Conservation (phyloP, 805 yeast species). For the Naumovozyma castellii region DNA sequence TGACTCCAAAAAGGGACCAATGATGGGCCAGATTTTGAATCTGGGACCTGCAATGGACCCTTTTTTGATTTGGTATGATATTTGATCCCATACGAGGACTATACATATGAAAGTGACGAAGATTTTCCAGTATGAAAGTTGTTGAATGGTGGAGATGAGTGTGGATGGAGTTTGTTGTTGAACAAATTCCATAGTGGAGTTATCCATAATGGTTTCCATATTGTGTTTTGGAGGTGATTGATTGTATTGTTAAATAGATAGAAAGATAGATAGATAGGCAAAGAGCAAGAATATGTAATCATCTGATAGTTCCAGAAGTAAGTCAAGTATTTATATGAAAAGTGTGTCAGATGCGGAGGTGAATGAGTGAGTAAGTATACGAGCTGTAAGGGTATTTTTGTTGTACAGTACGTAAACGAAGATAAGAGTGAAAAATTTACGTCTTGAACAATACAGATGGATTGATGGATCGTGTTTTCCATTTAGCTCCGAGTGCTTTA, state of each 20-base stretch:
- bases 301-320: too few relatives aligned
- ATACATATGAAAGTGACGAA: slow-evolving; percentile 38
- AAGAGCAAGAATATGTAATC: too few relatives aligned
- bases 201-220: too few relatives aligned
- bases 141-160: not conserved
- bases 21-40: slow-evolving; percentile 84
- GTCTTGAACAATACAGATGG: not conserved
- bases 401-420: too few relatives aligned
- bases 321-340: too few relatives aligned
- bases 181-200: not conserved
- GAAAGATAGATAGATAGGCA: too few relatives aligned
- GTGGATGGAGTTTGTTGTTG: not conserved
- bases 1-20: slow-evolving; percentile 92
- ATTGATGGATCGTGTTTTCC: not conserved
- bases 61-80: slow-evolving; percentile 69
- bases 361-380: too few relatives aligned
- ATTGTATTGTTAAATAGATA: too few relatives aligned
- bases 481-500: not conserved
- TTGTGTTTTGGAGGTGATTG: too few relatives aligned
- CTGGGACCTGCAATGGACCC: slow-evolving; percentile 88
- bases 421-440: too few relatives aligned
- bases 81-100: slow-evolving; percentile 57
- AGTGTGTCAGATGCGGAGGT: too few relatives aligned
- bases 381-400: too few relatives aligned
- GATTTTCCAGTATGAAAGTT: slow-evolving; percentile 47